phyloP scores from a whole-genome alignment of 129 eudicot genomes.

The Saposhnikovia divaricata region DNA sequence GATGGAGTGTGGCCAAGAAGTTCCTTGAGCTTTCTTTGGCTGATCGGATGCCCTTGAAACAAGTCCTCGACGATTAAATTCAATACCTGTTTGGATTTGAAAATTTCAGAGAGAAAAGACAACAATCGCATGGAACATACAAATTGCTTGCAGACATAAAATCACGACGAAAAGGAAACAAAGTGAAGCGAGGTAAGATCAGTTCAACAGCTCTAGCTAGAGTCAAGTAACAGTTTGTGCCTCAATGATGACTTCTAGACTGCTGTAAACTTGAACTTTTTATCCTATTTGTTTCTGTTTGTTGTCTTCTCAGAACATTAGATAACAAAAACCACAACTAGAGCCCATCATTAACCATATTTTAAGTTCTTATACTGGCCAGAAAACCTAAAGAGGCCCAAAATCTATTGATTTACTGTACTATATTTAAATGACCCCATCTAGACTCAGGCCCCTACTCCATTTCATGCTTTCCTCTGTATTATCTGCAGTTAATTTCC shows the following conservation, averaged over 20 bases:
- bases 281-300: background rate
- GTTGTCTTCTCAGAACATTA: background rate
- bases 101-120: background rate
- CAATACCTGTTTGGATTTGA: slow-evolving; percentile 41
- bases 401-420: background rate
- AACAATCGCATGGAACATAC: background rate
- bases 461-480: background rate
- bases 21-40: slow-evolving; percentile 90
- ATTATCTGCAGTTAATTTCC: background rate
- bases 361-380: background rate
- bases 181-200: background rate
- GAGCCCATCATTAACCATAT: background rate
- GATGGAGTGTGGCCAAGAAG: slow-evolving; percentile 90
- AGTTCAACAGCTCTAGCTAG: background rate
- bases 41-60: slow-evolving; percentile 91
- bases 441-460: background rate
- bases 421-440: background rate
- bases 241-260: background rate
- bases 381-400: background rate
- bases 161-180: background rate
- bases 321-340: background rate
- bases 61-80: slow-evolving; percentile 82
- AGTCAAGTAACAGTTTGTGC: background rate
- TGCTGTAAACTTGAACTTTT: background rate
- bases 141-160: background rate